A percentile compares a stretch with the other conserved stretches of the same genome.
Evolutionary conservation across 2,329 filamentous ascomycete species (phyloP).

Genomic region (Monilinia fructicola): DNA sequence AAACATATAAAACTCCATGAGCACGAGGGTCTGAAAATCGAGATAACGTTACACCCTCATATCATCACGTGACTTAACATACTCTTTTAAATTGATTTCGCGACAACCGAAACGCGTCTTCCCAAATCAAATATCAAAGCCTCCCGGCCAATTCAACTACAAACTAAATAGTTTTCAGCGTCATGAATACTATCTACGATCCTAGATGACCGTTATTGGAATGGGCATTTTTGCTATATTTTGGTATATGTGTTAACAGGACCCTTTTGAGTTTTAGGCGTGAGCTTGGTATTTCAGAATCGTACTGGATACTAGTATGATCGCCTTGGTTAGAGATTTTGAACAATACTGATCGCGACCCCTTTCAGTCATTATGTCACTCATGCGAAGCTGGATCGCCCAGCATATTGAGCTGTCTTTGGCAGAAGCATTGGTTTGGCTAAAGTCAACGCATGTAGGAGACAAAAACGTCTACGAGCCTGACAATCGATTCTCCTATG

Average conservation of each 20-base stretch:
- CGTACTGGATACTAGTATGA: neutral
- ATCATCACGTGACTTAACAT: too few species aligned
- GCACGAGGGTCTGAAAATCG: too few species aligned
- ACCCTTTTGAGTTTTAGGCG: neutral
- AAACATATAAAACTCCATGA: too few species aligned
- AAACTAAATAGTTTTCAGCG: neutral
- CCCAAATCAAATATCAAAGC: neutral
- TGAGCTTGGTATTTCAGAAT: neutral
- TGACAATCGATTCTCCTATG: slow-evolving; percentile 12
- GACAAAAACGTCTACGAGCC: neutral
- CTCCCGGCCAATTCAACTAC: neutral
- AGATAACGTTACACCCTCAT: too few species aligned
- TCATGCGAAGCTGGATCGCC: slow-evolving; percentile 15
- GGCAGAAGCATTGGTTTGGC: slow-evolving; percentile 9
- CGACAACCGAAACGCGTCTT: slow-evolving; percentile 10
- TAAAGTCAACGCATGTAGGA: slow-evolving; percentile 2
- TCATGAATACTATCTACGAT: neutral
- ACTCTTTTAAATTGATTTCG: neutral
- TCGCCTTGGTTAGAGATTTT: neutral
- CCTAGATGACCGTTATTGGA: neutral
- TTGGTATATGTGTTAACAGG: neutral
- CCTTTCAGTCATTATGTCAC: neutral
- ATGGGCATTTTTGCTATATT: neutral
- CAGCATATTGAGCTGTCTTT: slow-evolving; percentile 13
- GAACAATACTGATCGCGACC: neutral